A percentile compares a stretch with the other conserved stretches of the same genome.
Conservation (phyloP, 2,329 filamentous ascomycete species). For the Colletotrichum brevisporum region DNA sequence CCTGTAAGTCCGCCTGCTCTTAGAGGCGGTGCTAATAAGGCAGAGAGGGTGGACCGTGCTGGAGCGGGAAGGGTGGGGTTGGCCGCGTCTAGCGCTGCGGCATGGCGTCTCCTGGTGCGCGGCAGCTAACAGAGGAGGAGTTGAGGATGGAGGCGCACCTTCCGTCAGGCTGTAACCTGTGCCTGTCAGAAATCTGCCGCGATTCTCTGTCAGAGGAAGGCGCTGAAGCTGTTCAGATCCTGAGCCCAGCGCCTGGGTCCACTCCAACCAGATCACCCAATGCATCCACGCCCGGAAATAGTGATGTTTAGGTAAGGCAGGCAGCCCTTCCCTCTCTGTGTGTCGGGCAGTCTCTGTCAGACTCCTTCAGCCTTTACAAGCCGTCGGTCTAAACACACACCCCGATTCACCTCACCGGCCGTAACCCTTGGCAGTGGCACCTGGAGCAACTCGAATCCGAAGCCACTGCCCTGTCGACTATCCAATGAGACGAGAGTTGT, state of each 20-base stretch:
- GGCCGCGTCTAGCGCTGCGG: background rate
- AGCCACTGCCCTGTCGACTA: background rate
- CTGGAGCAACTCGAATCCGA: background rate
- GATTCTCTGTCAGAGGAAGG: background rate
- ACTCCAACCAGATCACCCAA: background rate
- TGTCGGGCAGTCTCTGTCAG: too few relatives aligned
- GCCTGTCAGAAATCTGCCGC: background rate
- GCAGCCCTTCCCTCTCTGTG: too few relatives aligned
- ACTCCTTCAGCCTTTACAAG: background rate
- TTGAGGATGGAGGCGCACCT: background rate
- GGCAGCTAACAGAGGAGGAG: background rate
- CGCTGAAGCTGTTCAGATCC: background rate
- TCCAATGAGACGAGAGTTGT: background rate
- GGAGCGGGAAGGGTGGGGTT: conserved; percentile 5
- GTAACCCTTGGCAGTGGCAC: background rate
- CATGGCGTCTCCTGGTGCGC: background rate
- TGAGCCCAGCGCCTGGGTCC: too few relatives aligned
- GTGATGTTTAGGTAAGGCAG: background rate
- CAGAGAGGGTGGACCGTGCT: background rate
- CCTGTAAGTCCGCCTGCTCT: background rate
- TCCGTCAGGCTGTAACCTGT: too few relatives aligned
- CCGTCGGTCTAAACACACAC: background rate
- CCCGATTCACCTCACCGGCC: background rate
- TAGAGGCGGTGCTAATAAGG: background rate
- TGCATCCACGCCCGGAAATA: too few relatives aligned